Conservation (phyloP, 2,329 filamentous ascomycete species). For the Cadophora malorum region DNA sequence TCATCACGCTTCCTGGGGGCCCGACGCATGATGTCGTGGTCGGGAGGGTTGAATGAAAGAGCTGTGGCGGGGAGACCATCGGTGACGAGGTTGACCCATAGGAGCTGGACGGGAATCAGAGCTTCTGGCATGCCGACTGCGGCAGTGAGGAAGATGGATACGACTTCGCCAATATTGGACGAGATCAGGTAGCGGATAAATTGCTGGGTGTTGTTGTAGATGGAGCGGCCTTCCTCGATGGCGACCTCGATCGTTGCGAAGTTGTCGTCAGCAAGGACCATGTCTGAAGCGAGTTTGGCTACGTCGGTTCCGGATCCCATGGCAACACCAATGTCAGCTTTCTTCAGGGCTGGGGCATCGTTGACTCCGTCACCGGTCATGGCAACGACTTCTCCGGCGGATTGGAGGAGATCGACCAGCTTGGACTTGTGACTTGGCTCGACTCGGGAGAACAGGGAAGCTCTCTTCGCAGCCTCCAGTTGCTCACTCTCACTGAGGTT, state of each 20-base stretch:
- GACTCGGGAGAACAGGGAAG: constrained; percentile 93
- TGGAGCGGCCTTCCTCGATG: constrained; percentile 95
- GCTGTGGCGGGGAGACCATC: constrained; percentile 96
- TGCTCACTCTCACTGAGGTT: constrained; percentile 79
- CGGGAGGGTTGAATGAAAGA: constrained; percentile 97
- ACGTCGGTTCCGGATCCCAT: constrained; percentile 99
- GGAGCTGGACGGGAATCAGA: constrained; percentile 92
- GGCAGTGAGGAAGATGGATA: constrained; percentile 97
- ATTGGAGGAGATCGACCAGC: constrained; percentile 94
- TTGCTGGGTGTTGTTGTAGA: constrained; percentile 99
- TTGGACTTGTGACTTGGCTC: constrained; percentile 98
- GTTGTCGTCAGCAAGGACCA: constrained; percentile 98
- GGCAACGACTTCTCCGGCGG: constrained; percentile 90
- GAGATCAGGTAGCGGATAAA: constrained; percentile 99
- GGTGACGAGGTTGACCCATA: constrained; percentile 99
- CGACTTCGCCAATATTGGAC: constrained; percentile 98
- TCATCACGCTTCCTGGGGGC: constrained; percentile 92
- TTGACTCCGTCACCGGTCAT: constrained; percentile 99
- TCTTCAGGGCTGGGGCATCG: constrained; percentile 96
- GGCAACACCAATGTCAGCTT: constrained; percentile 97
- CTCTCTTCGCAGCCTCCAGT: constrained; percentile 81
- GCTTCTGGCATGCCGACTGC: constrained; percentile 98
- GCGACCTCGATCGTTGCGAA: constrained; percentile 97
- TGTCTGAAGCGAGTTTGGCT: constrained; percentile 93
- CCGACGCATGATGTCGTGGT: constrained; percentile 96